Conservation (phyloP, 2,329 filamentous ascomycete species). For the Hymenoscyphus linearis region DNA sequence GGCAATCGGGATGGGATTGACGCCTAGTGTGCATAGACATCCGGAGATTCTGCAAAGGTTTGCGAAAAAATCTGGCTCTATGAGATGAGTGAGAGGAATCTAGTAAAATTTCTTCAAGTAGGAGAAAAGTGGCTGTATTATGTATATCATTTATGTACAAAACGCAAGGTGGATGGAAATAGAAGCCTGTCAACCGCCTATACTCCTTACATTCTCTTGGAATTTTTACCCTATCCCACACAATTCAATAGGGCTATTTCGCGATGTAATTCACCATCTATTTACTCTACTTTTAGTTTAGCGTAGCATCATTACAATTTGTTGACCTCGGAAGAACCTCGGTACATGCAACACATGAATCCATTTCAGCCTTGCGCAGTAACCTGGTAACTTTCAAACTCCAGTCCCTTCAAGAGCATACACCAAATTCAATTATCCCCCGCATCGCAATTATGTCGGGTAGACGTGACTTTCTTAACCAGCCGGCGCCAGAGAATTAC, state of each 20-base stretch:
- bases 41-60: slow-evolving; percentile 62
- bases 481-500: slow-evolving; percentile 80
- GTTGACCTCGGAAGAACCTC: not conserved
- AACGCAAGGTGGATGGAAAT: not conserved
- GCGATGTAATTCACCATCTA: not conserved
- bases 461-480: slow-evolving; percentile 81
- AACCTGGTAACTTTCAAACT: not conserved
- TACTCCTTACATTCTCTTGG: too few relatives aligned
- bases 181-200: too few relatives aligned
- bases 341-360: not conserved
- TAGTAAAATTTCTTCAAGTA: not conserved
- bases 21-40: slow-evolving; percentile 86
- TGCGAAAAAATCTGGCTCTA: not conserved
- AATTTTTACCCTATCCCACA: too few relatives aligned
- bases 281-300: not conserved
- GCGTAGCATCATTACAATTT: not conserved
- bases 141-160: slow-evolving; percentile 9
- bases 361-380: not conserved
- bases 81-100: too few relatives aligned
- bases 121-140: not conserved
- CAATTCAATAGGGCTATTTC: too few relatives aligned
- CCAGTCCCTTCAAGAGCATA: not conserved
- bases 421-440: not conserved
- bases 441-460: slow-evolving; percentile 28
- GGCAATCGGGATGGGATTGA: slow-evolving; percentile 81